Evolutionary conservation across 805 yeast species (phyloP).

Genomic region (Brettanomyces bruxellensis): DNA sequence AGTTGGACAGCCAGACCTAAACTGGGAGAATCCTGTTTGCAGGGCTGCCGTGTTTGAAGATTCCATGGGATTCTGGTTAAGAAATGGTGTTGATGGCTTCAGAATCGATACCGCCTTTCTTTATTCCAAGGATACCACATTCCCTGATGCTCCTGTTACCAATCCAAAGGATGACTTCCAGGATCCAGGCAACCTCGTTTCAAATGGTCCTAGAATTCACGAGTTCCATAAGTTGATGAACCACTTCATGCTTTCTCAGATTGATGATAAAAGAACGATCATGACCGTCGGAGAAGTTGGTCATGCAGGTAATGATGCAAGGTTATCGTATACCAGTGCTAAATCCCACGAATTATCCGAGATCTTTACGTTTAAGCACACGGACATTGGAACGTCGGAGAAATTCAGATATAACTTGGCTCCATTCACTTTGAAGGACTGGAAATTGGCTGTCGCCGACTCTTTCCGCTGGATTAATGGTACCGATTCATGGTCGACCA

Average conservation of each 20-base stretch:
- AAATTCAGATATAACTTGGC: constrained; percentile 27
- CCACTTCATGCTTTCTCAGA: constrained; percentile 21
- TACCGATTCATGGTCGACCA: constrained; percentile 50
- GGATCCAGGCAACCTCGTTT: constrained; percentile 20
- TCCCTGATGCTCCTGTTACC: background rate
- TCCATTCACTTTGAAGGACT: constrained; percentile 28
- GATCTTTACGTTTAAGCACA: constrained; percentile 29
- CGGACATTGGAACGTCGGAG: constrained; percentile 29
- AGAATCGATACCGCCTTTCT: constrained; percentile 36
- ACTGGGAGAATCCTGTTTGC: constrained; percentile 45
- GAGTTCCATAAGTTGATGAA: constrained; percentile 47
- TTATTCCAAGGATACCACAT: background rate
- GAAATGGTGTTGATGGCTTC: constrained; percentile 48
- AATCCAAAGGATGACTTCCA: background rate
- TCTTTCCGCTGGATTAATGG: constrained; percentile 32
- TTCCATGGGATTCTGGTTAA: background rate
- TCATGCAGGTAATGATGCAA: constrained; percentile 31
- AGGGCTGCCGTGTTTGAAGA: constrained; percentile 14
- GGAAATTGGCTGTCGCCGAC: constrained; percentile 30
- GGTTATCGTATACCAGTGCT: constrained; percentile 33
- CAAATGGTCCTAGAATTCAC: constrained; percentile 48
- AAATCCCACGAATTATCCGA: constrained; percentile 29
- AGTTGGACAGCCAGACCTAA: constrained; percentile 47
- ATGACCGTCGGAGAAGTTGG: constrained; percentile 55
- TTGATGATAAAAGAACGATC: constrained; percentile 26